Evolutionary conservation across 1,139 yeast species (phyloP).

Genomic region (Nakaseomyces delphensis): DNA sequence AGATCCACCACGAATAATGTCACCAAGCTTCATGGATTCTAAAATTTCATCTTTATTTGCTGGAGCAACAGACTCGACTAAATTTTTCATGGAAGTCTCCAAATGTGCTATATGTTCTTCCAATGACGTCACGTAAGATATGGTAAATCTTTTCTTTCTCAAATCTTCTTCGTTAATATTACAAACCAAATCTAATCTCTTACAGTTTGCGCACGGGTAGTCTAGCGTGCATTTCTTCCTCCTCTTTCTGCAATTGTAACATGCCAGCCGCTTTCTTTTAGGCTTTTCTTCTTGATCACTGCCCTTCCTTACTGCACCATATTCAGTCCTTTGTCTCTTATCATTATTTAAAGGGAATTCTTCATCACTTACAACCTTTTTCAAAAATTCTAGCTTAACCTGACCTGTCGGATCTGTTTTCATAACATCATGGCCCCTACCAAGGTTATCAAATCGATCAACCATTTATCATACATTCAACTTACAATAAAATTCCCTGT

Average conservation of each 20-base stretch:
- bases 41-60: constrained; percentile 12
- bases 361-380: not conserved
- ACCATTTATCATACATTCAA: no score
- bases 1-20: constrained; percentile 11
- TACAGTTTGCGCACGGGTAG: constrained; percentile 45
- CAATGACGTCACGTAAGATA: constrained; percentile 38
- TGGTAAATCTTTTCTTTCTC: constrained; percentile 46
- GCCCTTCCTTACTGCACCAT: not conserved
- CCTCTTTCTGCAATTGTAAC: constrained; percentile 30
- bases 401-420: not conserved
- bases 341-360: not conserved
- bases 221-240: constrained; percentile 44
- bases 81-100: constrained; percentile 22
- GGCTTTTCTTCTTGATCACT: not conserved
- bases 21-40: constrained; percentile 20
- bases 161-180: constrained; percentile 43
- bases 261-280: constrained; percentile 25
- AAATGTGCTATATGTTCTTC: constrained; percentile 29
- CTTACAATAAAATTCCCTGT: no score
- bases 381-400: not conserved
- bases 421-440: not conserved
- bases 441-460: no score
- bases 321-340: constrained; percentile 2
- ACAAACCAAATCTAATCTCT: constrained; percentile 40
- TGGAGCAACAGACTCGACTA: constrained; percentile 8